These are phyloP conservation scores for Yamadazyma trypodendri DNA, from an alignment of 1,139 yeast genomes.

Conservation along the genomic window DNA sequence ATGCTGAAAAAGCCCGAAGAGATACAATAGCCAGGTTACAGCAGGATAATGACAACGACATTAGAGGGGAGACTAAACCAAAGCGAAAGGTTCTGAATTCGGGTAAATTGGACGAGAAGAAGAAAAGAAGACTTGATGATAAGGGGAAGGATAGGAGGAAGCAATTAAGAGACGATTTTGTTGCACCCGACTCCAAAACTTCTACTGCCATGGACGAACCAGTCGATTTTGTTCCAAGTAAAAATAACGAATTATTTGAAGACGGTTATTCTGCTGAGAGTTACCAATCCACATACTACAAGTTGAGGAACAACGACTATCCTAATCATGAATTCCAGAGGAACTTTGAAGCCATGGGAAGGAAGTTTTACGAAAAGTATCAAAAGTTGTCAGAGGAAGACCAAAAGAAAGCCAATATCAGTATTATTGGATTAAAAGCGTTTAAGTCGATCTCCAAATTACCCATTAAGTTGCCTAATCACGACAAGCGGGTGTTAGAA, in stretches of 20 bases:
- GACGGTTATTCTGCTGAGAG: constrained; percentile 47
- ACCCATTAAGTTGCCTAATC: constrained; percentile 33
- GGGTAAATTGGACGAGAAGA: constrained; percentile 12
- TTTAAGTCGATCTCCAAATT: constrained; percentile 33
- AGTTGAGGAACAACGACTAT: constrained; percentile 47
- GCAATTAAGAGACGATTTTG: constrained; percentile 19
- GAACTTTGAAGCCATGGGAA: constrained; percentile 23
- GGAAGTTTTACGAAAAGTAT: constrained; percentile 16
- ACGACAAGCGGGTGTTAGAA: constrained; percentile 27
- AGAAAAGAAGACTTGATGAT: constrained; percentile 9
- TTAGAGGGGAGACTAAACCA: constrained; percentile 4
- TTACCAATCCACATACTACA: constrained; percentile 52
- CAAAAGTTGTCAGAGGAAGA: constrained; percentile 11
- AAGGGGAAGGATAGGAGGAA: constrained; percentile 11
- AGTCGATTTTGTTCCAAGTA: constrained; percentile 31
- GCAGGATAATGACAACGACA: constrained; percentile 20
- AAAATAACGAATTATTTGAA: constrained; percentile 38
- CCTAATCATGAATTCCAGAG: constrained; percentile 37
- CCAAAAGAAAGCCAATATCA: constrained; percentile 16
- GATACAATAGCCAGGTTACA: constrained; percentile 38
- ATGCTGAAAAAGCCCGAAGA: constrained; percentile 38
- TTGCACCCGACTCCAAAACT: constrained; percentile 3
- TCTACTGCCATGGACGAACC: constrained; percentile 10
- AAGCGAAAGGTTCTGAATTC: constrained; percentile 8
- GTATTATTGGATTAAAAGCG: constrained; percentile 25